Evolutionary conservation across 495 filamentous ascomycete genomes (phyloP).

Genomic region (Cladorrhinum samala): DNA sequence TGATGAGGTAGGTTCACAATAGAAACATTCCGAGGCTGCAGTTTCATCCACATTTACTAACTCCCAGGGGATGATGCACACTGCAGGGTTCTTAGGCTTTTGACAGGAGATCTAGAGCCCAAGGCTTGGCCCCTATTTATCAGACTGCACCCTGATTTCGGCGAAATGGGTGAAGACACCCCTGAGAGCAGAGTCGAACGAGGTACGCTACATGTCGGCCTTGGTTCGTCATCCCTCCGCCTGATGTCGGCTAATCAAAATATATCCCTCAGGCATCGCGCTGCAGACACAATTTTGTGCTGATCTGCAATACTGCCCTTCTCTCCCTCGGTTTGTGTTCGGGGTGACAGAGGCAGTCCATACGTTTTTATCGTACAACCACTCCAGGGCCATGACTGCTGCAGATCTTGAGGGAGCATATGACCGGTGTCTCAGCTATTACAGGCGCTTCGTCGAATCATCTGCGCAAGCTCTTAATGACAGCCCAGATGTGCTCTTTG

Average conservation of each 20-base stretch:
- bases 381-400: slow-evolving; percentile 22
- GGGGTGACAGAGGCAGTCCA: slow-evolving; percentile 22
- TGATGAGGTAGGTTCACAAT: slow-evolving; percentile 17
- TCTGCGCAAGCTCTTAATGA: not conserved
- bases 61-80: not conserved
- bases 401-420: slow-evolving; percentile 23
- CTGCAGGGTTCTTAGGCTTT: slow-evolving; percentile 15
- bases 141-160: slow-evolving; percentile 14
- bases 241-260: not conserved
- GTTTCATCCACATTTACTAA: not conserved
- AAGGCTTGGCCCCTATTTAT: slow-evolving; percentile 24
- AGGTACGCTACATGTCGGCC: slow-evolving; percentile 9
- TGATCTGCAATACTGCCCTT: slow-evolving; percentile 19
- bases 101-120: slow-evolving; percentile 23
- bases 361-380: slow-evolving; percentile 23
- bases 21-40: not conserved
- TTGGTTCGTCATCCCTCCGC: not conserved
- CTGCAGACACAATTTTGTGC: slow-evolving; percentile 22
- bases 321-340: slow-evolving; percentile 19
- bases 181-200: slow-evolving; percentile 21
- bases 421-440: slow-evolving; percentile 16
- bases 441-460: slow-evolving; percentile 5
- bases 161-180: slow-evolving; percentile 16
- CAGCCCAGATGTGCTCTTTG: slow-evolving; percentile 19
- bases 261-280: slow-evolving; percentile 14